Percentiles rank a stretch among this genome's conserved stretches.
phyloP scores from a whole-genome alignment of 495 filamentous ascomycete species.

The Schizothecium vesticola region DNA sequence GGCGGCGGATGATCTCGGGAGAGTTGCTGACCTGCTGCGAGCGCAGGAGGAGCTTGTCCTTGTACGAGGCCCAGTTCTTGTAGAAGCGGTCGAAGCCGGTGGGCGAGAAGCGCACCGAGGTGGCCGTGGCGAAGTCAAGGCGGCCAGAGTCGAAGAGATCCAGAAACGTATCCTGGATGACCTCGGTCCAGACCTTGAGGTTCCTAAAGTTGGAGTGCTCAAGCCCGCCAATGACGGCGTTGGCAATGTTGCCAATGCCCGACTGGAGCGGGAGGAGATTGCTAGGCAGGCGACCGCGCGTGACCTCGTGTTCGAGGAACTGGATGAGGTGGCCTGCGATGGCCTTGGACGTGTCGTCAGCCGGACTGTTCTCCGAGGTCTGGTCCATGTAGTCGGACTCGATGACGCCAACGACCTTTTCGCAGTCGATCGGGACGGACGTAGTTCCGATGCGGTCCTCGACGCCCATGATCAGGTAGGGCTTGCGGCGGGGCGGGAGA shows the following conservation, averaged over 20 bases:
- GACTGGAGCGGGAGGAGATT: constrained; percentile 81
- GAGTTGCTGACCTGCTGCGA: constrained; percentile 86
- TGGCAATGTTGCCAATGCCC: constrained; percentile 92
- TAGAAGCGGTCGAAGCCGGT: constrained; percentile 93
- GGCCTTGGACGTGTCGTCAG: constrained; percentile 63
- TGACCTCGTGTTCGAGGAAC: constrained; percentile 77
- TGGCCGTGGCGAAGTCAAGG: constrained; percentile 87
- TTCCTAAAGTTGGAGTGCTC: constrained; percentile 79
- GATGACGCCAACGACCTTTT: constrained; percentile 80
- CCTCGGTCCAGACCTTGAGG: constrained; percentile 90
- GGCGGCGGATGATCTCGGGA: constrained; percentile 86
- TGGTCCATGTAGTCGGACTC: constrained; percentile 82
- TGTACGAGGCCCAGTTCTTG: constrained; percentile 74
- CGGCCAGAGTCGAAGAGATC: constrained; percentile 89
- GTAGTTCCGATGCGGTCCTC: constrained; percentile 78
- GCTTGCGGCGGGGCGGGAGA: constrained; percentile 73
- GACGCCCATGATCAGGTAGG: constrained; percentile 75
- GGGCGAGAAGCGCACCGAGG: constrained; percentile 85
- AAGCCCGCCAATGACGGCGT: constrained; percentile 83
- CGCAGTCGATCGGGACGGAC: constrained; percentile 83
- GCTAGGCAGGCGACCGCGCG: constrained; percentile 66
- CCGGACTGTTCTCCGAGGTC: constrained; percentile 69
- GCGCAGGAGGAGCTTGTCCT: constrained; percentile 78
- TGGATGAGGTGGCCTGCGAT: constrained; percentile 82
- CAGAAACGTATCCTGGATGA: constrained; percentile 89